Evolutionary conservation across 305 asterid genomes (phyloP).

Genomic region (Solanum chacoense): DNA sequence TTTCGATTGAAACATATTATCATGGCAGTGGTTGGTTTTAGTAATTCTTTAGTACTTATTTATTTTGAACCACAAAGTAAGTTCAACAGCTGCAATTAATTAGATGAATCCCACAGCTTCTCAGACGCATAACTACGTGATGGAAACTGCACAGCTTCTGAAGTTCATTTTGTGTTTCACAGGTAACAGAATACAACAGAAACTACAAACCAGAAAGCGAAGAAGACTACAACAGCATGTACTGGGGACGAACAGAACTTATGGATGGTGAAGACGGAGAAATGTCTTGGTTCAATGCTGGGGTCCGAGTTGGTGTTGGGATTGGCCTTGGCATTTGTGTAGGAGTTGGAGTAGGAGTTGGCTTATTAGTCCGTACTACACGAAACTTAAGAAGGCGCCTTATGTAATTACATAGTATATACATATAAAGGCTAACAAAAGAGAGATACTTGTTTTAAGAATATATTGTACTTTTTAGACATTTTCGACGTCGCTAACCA

Average conservation of each 20-base stretch:
- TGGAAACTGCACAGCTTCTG: background rate
- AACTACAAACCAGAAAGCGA: constrained; percentile 48
- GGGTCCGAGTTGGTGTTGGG: constrained; percentile 88
- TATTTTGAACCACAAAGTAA: background rate
- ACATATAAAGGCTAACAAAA: background rate
- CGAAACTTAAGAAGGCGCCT: constrained; percentile 58
- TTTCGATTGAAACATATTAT: background rate
- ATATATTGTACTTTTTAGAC: background rate
- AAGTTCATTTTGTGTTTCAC: constrained; percentile 8
- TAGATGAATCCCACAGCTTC: background rate
- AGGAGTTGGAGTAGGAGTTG: constrained; percentile 82
- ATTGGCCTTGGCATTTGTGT: constrained; percentile 81
- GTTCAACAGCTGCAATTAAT: background rate
- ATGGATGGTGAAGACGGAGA: constrained; percentile 77
- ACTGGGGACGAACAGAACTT: constrained; percentile 31
- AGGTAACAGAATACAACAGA: constrained; percentile 44
- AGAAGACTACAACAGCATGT: constrained; percentile 36
- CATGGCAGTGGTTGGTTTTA: background rate
- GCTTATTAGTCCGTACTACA: constrained; percentile 64
- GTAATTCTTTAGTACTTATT: background rate
- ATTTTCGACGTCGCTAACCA: background rate
- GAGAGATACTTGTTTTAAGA: background rate
- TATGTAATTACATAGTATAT: constrained; percentile 14
- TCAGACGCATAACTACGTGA: background rate
- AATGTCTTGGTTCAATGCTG: constrained; percentile 85